Base-by-base conservation (phyloP, 495 filamentous ascomycete genomes). In the Talaromyces liani region DNA sequence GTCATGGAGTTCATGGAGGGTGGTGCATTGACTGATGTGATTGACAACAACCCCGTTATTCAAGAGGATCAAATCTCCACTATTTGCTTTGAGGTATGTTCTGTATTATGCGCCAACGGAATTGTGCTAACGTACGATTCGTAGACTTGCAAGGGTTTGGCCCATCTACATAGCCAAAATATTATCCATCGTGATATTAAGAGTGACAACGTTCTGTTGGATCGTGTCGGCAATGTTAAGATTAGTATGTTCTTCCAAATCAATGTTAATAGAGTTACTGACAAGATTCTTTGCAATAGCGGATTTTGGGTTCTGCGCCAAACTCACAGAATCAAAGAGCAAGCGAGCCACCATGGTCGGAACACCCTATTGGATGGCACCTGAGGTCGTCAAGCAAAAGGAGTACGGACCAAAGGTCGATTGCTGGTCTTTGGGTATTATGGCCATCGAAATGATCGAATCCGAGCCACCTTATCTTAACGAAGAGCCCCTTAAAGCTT, bases 1-100 rank as follows among this genome's bases (percentile, higher is more conserved):
- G 94, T 98, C 34, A 97, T 98, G 95, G 94, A 98, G 75, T 98
- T 94, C 70, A 98, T 98, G 95, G 94, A 98, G 74, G 94, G 94
- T 65, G 94, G 94, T 73, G 92, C 94, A 56, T 77, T 98, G 71
- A 98, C 95, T 0, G 95, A 98, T 82, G 92, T 98, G 60, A 98
- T 98, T 76, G 95, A 97, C 71, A 97, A 97, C 75, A 98, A 98
- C 74, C 84, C 84, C 10, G 79, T 84, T 59, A 96, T 98, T 68
- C 88, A 88, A 27, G 94, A 98, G 75, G 90, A 96, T 71, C 94
- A 98, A 72, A 98, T 98, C 70, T 92, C 94, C 4, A 96, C 94
- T 9, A 97, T 98, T 62, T 98, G 94, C 74, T 80, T 88, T 58
- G 94, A 98, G 90, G 94, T 97, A 73, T 39, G 55, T 41, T 58